A percentile compares a stretch with the other conserved stretches of the same genome.
Conservation (phyloP, 768 basidiomycete species). For the Naganishia antarctica region DNA sequence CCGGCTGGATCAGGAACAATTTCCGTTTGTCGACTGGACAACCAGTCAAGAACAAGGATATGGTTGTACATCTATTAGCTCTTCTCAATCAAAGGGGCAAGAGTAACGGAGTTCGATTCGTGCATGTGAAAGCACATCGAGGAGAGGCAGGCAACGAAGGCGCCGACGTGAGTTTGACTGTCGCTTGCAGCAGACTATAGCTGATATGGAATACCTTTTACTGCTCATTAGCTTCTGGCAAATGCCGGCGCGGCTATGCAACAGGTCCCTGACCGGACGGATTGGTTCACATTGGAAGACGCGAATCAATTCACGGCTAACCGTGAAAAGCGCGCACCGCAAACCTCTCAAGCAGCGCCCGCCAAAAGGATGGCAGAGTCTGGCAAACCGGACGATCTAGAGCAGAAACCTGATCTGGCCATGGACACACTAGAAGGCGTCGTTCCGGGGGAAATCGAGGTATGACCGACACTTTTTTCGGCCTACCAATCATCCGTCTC, state of each 20-base stretch:
- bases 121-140: slow-evolving; percentile 72
- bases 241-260: slow-evolving; percentile 39
- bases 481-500: too few relatives aligned
- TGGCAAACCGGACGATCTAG: too few relatives aligned
- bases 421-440: neutral
- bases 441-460: slow-evolving; percentile 38
- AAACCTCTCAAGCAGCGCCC: too few relatives aligned
- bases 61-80: slow-evolving; percentile 67
- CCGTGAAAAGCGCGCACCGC: too few relatives aligned
- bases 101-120: slow-evolving; percentile 54
- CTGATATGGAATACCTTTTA: too few relatives aligned
- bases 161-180: slow-evolving; percentile 66
- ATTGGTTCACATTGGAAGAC: slow-evolving; percentile 41
- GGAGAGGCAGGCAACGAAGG: slow-evolving; percentile 79
- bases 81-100: slow-evolving; percentile 58
- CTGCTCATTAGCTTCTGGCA: slow-evolving; percentile 44
- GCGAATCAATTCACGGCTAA: slow-evolving; percentile 20
- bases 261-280: slow-evolving; percentile 29
- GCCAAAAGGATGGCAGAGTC: too few relatives aligned
- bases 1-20: slow-evolving; percentile 58
- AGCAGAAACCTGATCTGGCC: neutral
- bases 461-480: slow-evolving; percentile 11
- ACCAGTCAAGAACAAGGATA: slow-evolving; percentile 65
- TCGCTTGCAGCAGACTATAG: too few relatives aligned
- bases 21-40: slow-evolving; percentile 32